Evolutionary conservation across 2,329 filamentous ascomycete species (phyloP).

Genomic region (Xylaria sp.): DNA sequence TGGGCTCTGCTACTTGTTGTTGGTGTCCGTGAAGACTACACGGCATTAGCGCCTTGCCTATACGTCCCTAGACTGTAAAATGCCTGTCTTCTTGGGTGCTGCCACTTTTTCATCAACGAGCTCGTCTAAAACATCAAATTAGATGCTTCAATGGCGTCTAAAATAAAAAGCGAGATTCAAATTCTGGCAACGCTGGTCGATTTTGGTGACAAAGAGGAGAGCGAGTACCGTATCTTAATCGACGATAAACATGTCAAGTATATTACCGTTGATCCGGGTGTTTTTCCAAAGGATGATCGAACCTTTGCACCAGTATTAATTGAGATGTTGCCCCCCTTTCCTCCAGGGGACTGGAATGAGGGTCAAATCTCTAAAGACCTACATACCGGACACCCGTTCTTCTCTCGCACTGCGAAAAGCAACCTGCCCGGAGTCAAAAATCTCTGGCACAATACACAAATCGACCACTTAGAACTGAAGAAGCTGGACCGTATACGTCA

Average conservation of each 20-base stretch:
- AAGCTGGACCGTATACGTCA: slow-evolving; percentile 4
- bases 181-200: background rate
- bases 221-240: background rate
- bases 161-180: background rate
- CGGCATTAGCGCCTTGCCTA: too few relatives aligned
- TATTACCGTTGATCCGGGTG: slow-evolving; percentile 30
- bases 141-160: background rate
- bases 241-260: slow-evolving; percentile 30
- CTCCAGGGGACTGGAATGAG: slow-evolving; percentile 35
- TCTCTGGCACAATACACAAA: too few relatives aligned
- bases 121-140: background rate
- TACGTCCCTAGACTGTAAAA: too few relatives aligned
- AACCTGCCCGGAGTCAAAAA: too few relatives aligned
- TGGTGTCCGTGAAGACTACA: too few relatives aligned
- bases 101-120: too few relatives aligned
- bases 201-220: background rate
- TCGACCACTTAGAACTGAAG: background rate
- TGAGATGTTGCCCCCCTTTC: slow-evolving; percentile 27
- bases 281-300: slow-evolving; percentile 16
- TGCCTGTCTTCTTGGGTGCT: too few relatives aligned
- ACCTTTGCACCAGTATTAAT: slow-evolving; percentile 30
- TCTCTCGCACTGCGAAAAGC: background rate
- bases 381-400: background rate
- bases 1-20: too few relatives aligned
- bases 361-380: slow-evolving; percentile 33